Evolutionary conservation across 768 basidiomycete species (phyloP).

Genomic region (Mycena chlorophos): DNA sequence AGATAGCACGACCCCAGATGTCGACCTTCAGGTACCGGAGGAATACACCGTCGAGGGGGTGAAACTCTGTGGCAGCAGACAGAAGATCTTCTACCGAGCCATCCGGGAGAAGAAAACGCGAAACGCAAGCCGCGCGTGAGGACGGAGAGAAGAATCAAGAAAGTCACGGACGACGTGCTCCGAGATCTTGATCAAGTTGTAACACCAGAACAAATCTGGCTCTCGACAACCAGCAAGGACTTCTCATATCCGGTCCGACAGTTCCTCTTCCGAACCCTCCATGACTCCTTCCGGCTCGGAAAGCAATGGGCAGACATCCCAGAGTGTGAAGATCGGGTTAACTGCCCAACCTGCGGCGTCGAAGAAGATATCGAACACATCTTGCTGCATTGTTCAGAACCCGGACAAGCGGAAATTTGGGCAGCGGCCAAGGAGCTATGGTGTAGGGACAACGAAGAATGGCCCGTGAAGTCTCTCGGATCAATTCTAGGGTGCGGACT

Average conservation of each 20-base stretch:
- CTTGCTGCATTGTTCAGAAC: constrained; percentile 7
- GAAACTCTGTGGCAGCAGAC: not conserved
- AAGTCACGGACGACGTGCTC: not conserved
- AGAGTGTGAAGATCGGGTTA: not conserved
- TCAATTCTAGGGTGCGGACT: not conserved
- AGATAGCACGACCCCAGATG: not conserved
- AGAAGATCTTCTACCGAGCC: not conserved
- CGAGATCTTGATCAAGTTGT: not conserved
- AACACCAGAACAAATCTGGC: not conserved
- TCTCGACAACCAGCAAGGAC: not conserved
- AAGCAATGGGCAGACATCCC: constrained; percentile 8
- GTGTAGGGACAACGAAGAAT: not conserved
- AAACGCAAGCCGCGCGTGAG: not conserved
- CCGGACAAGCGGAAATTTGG: constrained; percentile 14
- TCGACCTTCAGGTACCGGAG: not conserved
- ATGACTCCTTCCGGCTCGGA: constrained; percentile 17
- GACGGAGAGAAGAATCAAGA: not conserved
- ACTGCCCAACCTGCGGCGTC: constrained; percentile 6
- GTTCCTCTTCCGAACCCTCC: constrained; percentile 15
- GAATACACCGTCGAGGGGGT: not conserved
- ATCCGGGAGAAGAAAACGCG: constrained; percentile 4
- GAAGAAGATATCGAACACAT: constrained; percentile 16
- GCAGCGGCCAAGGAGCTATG: constrained; percentile 7
- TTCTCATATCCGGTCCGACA: not conserved
- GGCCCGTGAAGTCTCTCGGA: not conserved